Evolutionary conservation across 108 stramenopile species (phyloP).

Genomic region (Cylindrotheca fusiformis): DNA sequence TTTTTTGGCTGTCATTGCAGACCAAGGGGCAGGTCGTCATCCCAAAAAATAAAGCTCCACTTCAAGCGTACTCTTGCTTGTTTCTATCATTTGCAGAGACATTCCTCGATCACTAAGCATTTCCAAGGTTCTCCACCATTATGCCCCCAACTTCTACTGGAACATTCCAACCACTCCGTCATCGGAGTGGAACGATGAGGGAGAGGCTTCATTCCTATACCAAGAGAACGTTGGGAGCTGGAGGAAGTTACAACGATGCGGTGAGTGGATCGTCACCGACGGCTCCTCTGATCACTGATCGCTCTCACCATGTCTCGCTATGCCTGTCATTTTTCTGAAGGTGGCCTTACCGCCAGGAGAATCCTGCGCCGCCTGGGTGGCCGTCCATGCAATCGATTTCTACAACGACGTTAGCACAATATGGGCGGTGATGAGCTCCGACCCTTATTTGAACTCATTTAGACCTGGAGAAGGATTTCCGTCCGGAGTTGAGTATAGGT

Average conservation of each 20-base stretch:
- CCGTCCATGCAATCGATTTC: slow-evolving; percentile 90
- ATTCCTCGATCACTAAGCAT: background rate
- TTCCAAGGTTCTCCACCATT: background rate
- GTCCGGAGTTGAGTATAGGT: slow-evolving; percentile 86
- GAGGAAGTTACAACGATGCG: slow-evolving; percentile 83
- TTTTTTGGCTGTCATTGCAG: too few relatives aligned
- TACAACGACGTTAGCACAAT: slow-evolving; percentile 90
- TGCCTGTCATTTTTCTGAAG: slow-evolving; percentile 9
- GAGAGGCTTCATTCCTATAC: slow-evolving; percentile 86
- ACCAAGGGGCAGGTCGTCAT: too few relatives aligned
- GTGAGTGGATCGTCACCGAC: slow-evolving; percentile 39
- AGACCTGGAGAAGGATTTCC: slow-evolving; percentile 91
- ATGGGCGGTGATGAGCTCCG: slow-evolving; percentile 90
- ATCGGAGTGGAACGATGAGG: slow-evolving; percentile 78
- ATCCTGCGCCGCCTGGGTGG: slow-evolving; percentile 91
- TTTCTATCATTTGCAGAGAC: background rate
- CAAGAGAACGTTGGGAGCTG: slow-evolving; percentile 86
- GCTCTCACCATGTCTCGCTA: background rate
- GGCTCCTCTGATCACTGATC: background rate
- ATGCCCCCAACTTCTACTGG: slow-evolving; percentile 48
- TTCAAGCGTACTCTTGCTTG: background rate
- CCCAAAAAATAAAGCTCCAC: background rate
- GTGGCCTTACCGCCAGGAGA: slow-evolving; percentile 84
- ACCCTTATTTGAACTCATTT: slow-evolving; percentile 81
- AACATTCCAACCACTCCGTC: slow-evolving; percentile 84